Percentiles rank a stretch among this genome's conserved stretches.
phyloP scores from a whole-genome alignment of 78 protist species.

The Cavenderia fasciculata region DNA sequence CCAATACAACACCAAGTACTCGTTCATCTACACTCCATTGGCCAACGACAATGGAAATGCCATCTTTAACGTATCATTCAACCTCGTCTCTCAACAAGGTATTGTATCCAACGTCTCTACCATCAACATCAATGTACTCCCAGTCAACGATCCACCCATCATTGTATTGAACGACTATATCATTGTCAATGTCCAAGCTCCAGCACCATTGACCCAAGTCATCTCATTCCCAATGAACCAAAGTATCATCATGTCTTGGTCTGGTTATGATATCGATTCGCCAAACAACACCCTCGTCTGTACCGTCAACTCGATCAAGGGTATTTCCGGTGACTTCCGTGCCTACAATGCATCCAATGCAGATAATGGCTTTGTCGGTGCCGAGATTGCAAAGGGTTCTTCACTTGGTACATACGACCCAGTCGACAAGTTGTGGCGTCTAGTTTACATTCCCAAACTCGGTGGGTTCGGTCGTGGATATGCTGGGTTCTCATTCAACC shows the following conservation, averaged over 20 bases:
- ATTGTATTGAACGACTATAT: not conserved
- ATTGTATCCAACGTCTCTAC: not conserved
- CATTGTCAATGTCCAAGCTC: not conserved
- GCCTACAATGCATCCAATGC: not conserved
- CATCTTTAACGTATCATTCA: not conserved
- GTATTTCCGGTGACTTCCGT: not conserved
- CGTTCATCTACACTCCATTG: conserved; percentile 22
- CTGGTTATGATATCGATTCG: not conserved
- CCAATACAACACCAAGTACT: no score
- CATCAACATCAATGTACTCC: conserved; percentile 25
- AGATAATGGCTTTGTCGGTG: not conserved
- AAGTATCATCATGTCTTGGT: not conserved
- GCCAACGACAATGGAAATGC: conserved; percentile 19
- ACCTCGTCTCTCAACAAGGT: not conserved
- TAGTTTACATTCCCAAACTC: not conserved
- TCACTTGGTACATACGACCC: not conserved
- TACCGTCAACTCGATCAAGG: not conserved
- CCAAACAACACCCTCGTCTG: not conserved
- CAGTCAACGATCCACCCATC: conserved; percentile 58
- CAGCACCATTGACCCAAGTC: not conserved
- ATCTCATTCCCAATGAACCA: not conserved
- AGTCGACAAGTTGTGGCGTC: not conserved
- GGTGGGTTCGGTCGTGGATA: not conserved
- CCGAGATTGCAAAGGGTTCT: no score
- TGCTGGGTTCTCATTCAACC: not conserved